These are phyloP conservation scores for Pythium coloratum DNA, from an alignment of 352 stramenopile species.

Conservation along the genomic window DNA sequence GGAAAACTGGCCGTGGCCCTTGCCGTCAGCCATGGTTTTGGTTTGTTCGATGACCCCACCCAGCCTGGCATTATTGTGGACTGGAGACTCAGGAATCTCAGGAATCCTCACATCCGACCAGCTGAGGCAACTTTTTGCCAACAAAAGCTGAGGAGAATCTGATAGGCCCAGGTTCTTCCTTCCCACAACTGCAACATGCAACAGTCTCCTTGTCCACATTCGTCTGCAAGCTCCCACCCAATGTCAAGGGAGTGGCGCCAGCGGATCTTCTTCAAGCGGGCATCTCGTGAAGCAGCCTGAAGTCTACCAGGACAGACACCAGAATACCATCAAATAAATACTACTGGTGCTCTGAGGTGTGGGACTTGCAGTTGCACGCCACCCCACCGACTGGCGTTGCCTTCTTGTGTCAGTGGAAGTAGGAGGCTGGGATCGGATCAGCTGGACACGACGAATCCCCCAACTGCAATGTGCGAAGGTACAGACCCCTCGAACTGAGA, in stretches of 20 bases:
- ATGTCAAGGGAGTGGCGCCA: neutral
- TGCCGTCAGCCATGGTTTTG: neutral
- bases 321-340: no score
- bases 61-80: no score
- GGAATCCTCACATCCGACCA: neutral
- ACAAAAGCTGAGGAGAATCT: neutral
- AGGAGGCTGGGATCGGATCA: neutral
- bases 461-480: conserved; percentile 30
- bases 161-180: neutral
- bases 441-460: conserved; percentile 1
- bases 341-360: no score
- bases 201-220: conserved; percentile 15
- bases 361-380: neutral
- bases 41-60: no score
- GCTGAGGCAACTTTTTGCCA: neutral
- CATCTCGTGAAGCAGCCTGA: neutral
- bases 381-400: neutral
- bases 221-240: conserved; percentile 16
- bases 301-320: no score
- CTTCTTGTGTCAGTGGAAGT: neutral
- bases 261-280: conserved; percentile 17
- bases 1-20: neutral
- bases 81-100: no score
- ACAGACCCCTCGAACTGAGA: conserved; percentile 1
- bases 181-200: conserved; percentile 20